phyloP scores from a whole-genome alignment of 305 asterid species.

The Fraxinus sp. region DNA sequence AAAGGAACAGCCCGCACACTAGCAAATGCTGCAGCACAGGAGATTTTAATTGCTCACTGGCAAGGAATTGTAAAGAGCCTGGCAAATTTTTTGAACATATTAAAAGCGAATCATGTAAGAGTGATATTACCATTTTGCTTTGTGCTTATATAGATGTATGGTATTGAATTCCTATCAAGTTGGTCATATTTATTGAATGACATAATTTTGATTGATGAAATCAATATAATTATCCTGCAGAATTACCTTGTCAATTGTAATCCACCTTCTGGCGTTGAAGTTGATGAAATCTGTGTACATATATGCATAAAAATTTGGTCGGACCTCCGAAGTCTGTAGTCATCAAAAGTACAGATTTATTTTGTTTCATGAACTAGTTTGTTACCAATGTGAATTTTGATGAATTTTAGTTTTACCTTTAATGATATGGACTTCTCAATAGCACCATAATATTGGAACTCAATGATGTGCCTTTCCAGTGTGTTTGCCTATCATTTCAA shows the following conservation, averaged over 20 bases:
- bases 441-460: background rate
- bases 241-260: background rate
- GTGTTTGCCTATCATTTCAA: background rate
- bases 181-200: background rate
- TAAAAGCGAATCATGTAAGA: slow-evolving; percentile 80
- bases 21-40: slow-evolving; percentile 92
- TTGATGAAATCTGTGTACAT: background rate
- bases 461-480: background rate
- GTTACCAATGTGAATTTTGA: background rate
- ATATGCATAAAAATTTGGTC: background rate
- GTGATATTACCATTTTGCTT: slow-evolving; percentile 4
- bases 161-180: background rate
- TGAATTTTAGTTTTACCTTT: background rate
- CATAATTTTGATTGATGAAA: background rate
- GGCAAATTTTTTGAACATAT: slow-evolving; percentile 56
- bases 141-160: slow-evolving; percentile 1
- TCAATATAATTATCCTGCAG: background rate
- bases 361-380: background rate
- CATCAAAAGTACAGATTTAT: background rate
- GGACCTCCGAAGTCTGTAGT: background rate
- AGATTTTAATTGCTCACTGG: slow-evolving; percentile 91
- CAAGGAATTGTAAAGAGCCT: slow-evolving; percentile 90
- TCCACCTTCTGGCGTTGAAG: background rate
- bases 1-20: slow-evolving; percentile 79
- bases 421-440: background rate